Base-by-base conservation (phyloP, 345 rosid species). In the Ceriops decandra region DNA sequence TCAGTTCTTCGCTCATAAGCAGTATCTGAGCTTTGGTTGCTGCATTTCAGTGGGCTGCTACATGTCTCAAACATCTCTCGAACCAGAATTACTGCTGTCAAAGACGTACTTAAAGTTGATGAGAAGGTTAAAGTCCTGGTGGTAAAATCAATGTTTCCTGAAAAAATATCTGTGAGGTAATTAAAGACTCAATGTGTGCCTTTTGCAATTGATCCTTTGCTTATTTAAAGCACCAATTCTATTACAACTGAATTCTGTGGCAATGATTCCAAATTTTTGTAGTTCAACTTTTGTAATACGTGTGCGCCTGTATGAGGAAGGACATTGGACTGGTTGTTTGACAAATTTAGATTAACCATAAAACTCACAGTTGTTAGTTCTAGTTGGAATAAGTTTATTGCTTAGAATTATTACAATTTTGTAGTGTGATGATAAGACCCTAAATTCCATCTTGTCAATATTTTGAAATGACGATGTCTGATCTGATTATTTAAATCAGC, bases 101-200 rank as follows among this genome's bases (percentile, higher is more conserved):
- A 68, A 21, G 91, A 93, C 68, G 72, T 89, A 53, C 92, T 93
- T 72, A 73, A 84, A 33, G 85, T 85, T 63, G 93, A 77, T 17
- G 96, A 93, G 84, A 79, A 75, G 52, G 82, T 91, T 56, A 91
- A 87, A 81, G 97, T 85, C 62, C 83, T 93, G 15, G 96, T 91
- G 36, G 84, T 83, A 76, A 91, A 85, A 80, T 88, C 97, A 52
- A 80, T 82, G 53, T 80, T 83, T 72, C 89, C 95, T 20, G 90
- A 84, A 69, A 93, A 93, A 76, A 91, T 93, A 67, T 80, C 96
- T 75, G 90, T 93, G 52, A 89, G 97, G 97, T 93, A 77, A 80
- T 66, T 63, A 32, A 38, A 27, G 68, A 32, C 54, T 64, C 24
- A 7, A 35, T 66, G 13, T 1, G 5, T 58, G 6, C 27, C 66